These are phyloP conservation scores for Vaccinium myrtillus DNA, from an alignment of 148 eudicot species.

Conservation along the genomic window DNA sequence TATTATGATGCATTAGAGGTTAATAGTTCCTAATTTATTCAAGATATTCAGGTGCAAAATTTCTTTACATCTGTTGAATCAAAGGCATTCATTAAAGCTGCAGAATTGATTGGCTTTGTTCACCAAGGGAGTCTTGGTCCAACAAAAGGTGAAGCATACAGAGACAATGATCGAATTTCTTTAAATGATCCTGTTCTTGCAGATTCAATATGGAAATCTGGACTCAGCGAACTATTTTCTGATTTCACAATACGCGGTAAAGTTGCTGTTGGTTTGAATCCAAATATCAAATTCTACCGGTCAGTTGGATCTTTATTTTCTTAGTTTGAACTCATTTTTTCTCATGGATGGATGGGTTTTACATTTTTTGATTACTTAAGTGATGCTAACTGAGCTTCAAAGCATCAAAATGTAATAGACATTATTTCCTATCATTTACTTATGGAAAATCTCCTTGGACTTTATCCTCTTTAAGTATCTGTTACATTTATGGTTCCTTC, in stretches of 20 bases:
- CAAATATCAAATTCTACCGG: slow-evolving; percentile 94
- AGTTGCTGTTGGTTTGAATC: slow-evolving; percentile 86
- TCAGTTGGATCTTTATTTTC: slow-evolving; percentile 25
- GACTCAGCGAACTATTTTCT: slow-evolving; percentile 55
- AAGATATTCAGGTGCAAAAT: slow-evolving; percentile 66
- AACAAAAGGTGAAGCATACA: slow-evolving; percentile 78
- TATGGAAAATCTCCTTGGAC: not conserved
- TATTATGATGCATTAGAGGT: not conserved
- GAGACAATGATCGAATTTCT: slow-evolving; percentile 91
- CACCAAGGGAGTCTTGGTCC: slow-evolving; percentile 99
- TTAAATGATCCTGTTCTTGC: slow-evolving; percentile 77
- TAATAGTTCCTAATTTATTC: slow-evolving; percentile 20
- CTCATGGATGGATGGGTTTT: not conserved
- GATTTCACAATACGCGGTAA: slow-evolving; percentile 73
- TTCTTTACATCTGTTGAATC: slow-evolving; percentile 71
- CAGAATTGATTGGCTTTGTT: slow-evolving; percentile 79
- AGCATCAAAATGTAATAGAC: not conserved
- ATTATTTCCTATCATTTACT: not conserved
- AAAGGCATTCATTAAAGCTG: slow-evolving; percentile 63
- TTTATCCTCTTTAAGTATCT: not conserved
- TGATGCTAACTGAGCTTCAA: not conserved
- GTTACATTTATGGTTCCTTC: not conserved
- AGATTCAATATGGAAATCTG: slow-evolving; percentile 66
- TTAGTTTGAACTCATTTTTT: not conserved
- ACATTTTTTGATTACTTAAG: not conserved